Evolutionary conservation across 495 filamentous ascomycete species (phyloP).

Genomic region (Talaromyces stipitatus): DNA sequence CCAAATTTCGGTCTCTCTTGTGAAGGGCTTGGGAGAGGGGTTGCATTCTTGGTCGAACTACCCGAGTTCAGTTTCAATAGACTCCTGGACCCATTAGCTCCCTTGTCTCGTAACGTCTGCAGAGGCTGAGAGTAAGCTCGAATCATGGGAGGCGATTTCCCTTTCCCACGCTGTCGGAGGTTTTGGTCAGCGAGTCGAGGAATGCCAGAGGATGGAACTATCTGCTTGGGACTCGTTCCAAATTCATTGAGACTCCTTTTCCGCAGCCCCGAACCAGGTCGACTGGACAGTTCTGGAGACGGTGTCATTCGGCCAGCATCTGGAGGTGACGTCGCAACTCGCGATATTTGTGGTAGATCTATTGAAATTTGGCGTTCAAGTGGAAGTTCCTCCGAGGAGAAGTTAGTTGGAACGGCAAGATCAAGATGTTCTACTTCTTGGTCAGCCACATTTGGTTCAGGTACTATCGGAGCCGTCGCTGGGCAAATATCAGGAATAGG

Average conservation of each 20-base stretch:
- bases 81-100: conserved; percentile 12
- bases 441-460: conserved; percentile 1
- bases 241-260: not conserved
- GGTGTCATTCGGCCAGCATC: conserved; percentile 1
- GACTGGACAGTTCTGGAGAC: conserved; percentile 7
- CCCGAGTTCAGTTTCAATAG: conserved; percentile 18
- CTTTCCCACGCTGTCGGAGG: conserved; percentile 26
- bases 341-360: conserved; percentile 7
- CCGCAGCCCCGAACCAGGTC: not conserved
- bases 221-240: conserved; percentile 9
- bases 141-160: conserved; percentile 56
- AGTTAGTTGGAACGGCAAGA: conserved; percentile 50
- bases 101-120: conserved; percentile 25
- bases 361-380: conserved; percentile 7
- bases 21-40: conserved; percentile 14
- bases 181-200: conserved; percentile 42
- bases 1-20: conserved; percentile 32
- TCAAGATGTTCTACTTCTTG: conserved; percentile 64
- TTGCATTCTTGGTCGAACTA: conserved; percentile 10
- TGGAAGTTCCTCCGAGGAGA: conserved; percentile 18
- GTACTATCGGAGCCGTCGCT: not conserved
- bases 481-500: not conserved
- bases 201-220: conserved; percentile 36
- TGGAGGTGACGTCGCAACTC: conserved; percentile 8
- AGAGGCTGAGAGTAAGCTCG: conserved; percentile 67